Percentiles rank a stretch among this genome's conserved stretches.
phyloP scores from a whole-genome alignment of 345 rosid genomes.

The Heritiera fomes region DNA sequence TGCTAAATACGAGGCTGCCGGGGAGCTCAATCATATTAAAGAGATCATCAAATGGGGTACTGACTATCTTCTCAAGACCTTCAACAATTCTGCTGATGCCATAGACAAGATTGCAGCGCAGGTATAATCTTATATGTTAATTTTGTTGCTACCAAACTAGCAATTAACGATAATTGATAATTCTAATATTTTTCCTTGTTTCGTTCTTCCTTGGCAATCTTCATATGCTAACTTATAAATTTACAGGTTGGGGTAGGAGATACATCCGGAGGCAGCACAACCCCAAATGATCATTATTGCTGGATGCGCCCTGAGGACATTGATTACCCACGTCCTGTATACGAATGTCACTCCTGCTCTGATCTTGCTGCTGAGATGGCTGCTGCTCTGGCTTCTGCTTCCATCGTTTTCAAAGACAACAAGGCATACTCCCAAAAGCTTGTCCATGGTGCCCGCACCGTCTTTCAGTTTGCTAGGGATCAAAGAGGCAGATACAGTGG shows the following conservation, averaged over 20 bases:
- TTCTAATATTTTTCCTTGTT: background rate
- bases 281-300: constrained; percentile 84
- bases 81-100: constrained; percentile 73
- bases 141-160: background rate
- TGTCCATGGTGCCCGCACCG: constrained; percentile 81
- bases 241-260: constrained; percentile 87
- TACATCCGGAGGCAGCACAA: constrained; percentile 73
- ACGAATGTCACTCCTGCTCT: constrained; percentile 69
- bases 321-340: constrained; percentile 72
- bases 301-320: constrained; percentile 99
- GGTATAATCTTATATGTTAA: constrained; percentile 34
- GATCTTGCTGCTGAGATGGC: constrained; percentile 99
- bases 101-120: constrained; percentile 63
- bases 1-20: constrained; percentile 84
- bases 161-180: background rate
- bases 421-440: constrained; percentile 90
- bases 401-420: constrained; percentile 94
- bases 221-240: background rate
- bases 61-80: constrained; percentile 91
- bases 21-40: constrained; percentile 86
- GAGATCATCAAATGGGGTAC: constrained; percentile 95
- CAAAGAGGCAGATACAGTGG: constrained; percentile 85
- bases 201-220: background rate
- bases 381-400: constrained; percentile 90
- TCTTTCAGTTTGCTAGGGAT: constrained; percentile 67